Conservation (phyloP, 768 basidiomycete species). For the Lepiota brunneoincarnata region DNA sequence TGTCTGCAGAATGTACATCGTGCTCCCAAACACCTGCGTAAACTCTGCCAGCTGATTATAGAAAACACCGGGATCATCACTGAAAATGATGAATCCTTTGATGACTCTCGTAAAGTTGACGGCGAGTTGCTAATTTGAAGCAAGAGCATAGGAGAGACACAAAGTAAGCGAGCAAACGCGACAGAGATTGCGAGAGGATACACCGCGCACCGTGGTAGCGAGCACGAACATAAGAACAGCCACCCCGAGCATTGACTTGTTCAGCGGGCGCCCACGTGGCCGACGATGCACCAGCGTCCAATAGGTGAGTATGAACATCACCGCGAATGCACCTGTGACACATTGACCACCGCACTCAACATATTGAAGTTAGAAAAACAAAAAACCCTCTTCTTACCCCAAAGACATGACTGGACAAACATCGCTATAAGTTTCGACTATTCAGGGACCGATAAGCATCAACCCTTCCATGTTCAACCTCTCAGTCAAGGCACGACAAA, state of each 20-base stretch:
- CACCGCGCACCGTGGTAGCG: slow-evolving; percentile 25
- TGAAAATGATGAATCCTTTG: slow-evolving; percentile 29
- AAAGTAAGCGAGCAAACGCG: background rate
- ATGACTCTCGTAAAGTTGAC: slow-evolving; percentile 34
- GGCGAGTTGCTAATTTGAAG: slow-evolving; percentile 30
- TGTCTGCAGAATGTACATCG: slow-evolving; percentile 34
- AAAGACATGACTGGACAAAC: slow-evolving; percentile 25
- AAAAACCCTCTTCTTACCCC: slow-evolving; percentile 17
- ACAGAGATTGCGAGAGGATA: background rate
- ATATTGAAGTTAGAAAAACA: slow-evolving; percentile 1
- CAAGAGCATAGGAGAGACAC: background rate
- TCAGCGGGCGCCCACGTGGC: slow-evolving; percentile 21
- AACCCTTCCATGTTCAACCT: background rate
- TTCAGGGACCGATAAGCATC: background rate
- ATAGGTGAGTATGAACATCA: slow-evolving; percentile 27
- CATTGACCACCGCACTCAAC: background rate
- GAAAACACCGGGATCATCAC: slow-evolving; percentile 27
- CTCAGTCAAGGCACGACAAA: background rate
- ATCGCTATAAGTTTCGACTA: slow-evolving; percentile 25
- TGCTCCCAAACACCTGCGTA: slow-evolving; percentile 34
- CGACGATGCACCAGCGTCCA: slow-evolving; percentile 27
- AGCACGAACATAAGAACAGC: slow-evolving; percentile 30
- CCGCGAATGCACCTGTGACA: slow-evolving; percentile 23
- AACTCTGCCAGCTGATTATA: slow-evolving; percentile 32
- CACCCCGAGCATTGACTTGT: slow-evolving; percentile 29